Evolutionary conservation across 2,329 filamentous ascomycete species (phyloP), one percentile per base, ranked within the genome.

Genomic region (Colletotrichum euphorbiae): DNA sequence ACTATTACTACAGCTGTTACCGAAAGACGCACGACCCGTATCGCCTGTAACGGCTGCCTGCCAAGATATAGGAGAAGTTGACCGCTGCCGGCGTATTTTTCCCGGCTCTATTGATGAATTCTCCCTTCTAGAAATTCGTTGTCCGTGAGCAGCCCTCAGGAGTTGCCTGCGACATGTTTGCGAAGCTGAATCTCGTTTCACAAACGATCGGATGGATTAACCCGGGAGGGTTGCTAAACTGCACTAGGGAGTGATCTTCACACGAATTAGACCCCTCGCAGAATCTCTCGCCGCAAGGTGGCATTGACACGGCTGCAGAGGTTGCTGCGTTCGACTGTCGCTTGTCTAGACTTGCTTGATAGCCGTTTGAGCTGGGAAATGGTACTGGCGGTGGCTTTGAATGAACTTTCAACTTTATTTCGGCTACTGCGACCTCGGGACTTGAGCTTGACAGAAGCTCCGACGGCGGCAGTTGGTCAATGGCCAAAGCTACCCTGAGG

Each of bases 201-300:
- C 40, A 40, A 45, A n/a, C 54, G 38, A 57, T 57, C 38, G 21
- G 19, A 42, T 46, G 55, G 55, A 46, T 24, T 28, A 15, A 8
- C 21, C n/a, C 42, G 33, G 5, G 24, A 31, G 48, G 48, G 11
- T 31, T 46, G 28, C 55, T 58, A 58, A 54, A 21, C 42, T 58
- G 55, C 42, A 21, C 28, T 46, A 31, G 42, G 42, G 40, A 58
- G 33, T n/a, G 28, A 58, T 58, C 42, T n/a, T 21, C 55, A 36
- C 42, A 2, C 28, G 13, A 28, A 46, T n/a, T 24, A 21, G n/a
- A 9, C 46, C 40, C 42, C 55, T 28, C 38, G 55, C 55, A 58
- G 55, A 58, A 19, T 24, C 42, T 46, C 55, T 58, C 55, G 40
- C n/a, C 38, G 42, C 42, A 46, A 45, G 55, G n/a, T 43, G 55